A percentile compares a stretch with the other conserved stretches of the same genome.
Evolutionary conservation across 805 yeast species (phyloP).

Genomic region (Metschnikowia picachoensis): DNA sequence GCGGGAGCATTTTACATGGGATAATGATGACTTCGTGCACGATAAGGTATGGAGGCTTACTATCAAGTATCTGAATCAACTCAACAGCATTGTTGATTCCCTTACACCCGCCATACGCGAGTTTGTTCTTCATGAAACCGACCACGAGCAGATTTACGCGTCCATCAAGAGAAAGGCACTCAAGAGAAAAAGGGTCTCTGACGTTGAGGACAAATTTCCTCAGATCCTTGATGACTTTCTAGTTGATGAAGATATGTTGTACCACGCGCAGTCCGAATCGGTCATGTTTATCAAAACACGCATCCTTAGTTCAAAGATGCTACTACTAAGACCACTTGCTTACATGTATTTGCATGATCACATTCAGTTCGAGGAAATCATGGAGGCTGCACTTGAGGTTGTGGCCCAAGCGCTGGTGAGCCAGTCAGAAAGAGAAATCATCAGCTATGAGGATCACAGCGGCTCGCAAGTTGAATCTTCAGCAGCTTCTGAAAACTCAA

Average conservation of each 20-base stretch:
- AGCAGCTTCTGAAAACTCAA: conserved; percentile 2
- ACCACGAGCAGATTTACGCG: conserved; percentile 28
- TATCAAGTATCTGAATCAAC: conserved; percentile 33
- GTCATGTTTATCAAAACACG: conserved; percentile 39
- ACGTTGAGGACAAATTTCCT: conserved; percentile 15
- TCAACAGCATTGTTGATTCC: conserved; percentile 36
- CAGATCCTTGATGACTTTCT: conserved; percentile 32
- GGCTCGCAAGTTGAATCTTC: neutral
- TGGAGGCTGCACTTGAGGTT: conserved; percentile 22
- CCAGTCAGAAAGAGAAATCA: neutral
- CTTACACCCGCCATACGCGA: conserved; percentile 31
- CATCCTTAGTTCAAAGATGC: conserved; percentile 29
- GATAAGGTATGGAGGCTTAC: conserved; percentile 24
- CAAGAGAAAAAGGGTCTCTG: conserved; percentile 10
- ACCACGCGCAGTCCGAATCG: conserved; percentile 33
- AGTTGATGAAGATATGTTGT: conserved; percentile 31
- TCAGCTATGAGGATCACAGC: neutral
- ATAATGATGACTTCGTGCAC: conserved; percentile 20
- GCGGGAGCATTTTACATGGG: conserved; percentile 21
- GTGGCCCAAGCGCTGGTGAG: neutral
- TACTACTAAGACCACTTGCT: conserved; percentile 32
- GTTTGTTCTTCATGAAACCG: conserved; percentile 30
- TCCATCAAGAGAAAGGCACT: conserved; percentile 24
- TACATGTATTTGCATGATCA: conserved; percentile 31
- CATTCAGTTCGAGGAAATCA: conserved; percentile 24